These are phyloP conservation scores for Dactylellina leptospora DNA, from an alignment of 2,329 filamentous ascomycete genomes.

Conservation along the genomic window DNA sequence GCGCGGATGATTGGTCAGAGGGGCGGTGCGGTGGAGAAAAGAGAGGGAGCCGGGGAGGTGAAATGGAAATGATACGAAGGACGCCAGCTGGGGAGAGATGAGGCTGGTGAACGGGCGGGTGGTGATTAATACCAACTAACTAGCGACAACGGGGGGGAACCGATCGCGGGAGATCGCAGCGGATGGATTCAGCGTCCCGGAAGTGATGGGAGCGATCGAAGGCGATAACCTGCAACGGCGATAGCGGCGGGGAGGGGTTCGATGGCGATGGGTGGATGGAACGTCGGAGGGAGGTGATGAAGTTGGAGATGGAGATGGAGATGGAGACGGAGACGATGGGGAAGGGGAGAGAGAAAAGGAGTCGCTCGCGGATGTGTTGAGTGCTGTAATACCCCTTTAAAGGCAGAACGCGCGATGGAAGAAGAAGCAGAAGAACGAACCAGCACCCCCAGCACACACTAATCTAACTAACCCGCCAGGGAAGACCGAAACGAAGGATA, in stretches of 20 bases:
- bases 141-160: constrained; percentile 12
- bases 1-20: constrained; percentile 53
- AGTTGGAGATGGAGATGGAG: constrained; percentile 26
- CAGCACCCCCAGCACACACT: constrained; percentile 1
- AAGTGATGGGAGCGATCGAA: constrained; percentile 11
- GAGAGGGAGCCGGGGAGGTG: constrained; percentile 51
- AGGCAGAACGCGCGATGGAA: constrained; percentile 17
- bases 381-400: constrained; percentile 50
- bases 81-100: constrained; percentile 41
- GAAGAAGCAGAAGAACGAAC: no score
- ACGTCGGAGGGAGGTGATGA: constrained; percentile 21
- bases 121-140: constrained; percentile 8
- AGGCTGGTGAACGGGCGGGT: constrained; percentile 41
- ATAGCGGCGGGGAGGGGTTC: constrained; percentile 21
- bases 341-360: constrained; percentile 28
- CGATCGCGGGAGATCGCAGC: constrained; percentile 42
- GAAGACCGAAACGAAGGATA: background rate
- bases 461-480: constrained; percentile 4
- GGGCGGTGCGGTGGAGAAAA: constrained; percentile 49
- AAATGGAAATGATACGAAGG: constrained; percentile 35
- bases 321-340: constrained; percentile 27
- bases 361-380: constrained; percentile 36
- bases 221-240: background rate
- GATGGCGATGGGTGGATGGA: constrained; percentile 23
- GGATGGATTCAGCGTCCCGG: constrained; percentile 12